These are phyloP conservation scores for Boeremia exigua DNA, from an alignment of 2,329 filamentous ascomycete species.

Conservation along the genomic window DNA sequence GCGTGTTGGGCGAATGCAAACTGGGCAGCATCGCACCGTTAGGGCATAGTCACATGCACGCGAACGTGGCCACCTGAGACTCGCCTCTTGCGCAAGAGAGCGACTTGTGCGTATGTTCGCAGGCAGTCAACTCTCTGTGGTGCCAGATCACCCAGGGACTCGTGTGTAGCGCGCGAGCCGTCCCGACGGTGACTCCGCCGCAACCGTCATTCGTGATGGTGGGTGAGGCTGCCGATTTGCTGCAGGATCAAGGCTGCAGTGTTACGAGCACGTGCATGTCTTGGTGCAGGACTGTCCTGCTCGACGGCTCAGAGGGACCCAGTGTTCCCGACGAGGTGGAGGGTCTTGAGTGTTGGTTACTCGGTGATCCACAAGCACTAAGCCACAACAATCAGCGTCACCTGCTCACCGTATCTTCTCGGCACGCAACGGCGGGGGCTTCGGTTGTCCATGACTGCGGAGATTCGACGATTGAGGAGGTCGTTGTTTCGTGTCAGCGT, in stretches of 20 bases:
- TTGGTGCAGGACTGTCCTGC: conserved; percentile 17
- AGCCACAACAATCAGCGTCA: conserved; percentile 13
- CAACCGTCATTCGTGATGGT: conserved; percentile 14
- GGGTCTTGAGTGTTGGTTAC: not conserved
- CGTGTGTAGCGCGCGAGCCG: conserved; percentile 41
- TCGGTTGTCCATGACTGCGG: conserved; percentile 12
- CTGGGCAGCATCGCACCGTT: conserved; percentile 45
- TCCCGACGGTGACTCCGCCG: conserved; percentile 35
- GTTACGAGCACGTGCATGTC: conserved; percentile 15
- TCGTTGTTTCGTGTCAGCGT: conserved; percentile 8
- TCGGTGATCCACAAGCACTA: conserved; percentile 9
- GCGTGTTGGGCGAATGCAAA: conserved; percentile 49
- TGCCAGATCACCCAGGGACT: conserved; percentile 47
- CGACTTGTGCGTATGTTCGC: conserved; percentile 43
- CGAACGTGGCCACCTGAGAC: conserved; percentile 47
- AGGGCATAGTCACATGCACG: conserved; percentile 47
- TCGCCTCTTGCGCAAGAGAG: conserved; percentile 41
- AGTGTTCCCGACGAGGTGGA: conserved; percentile 1
- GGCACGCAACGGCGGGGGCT: not conserved
- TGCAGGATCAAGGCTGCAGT: conserved; percentile 30
- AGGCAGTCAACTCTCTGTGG: conserved; percentile 38
- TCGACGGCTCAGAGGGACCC: not conserved
- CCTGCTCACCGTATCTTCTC: conserved; percentile 18
- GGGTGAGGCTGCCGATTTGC: conserved; percentile 19
- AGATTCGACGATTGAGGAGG: conserved; percentile 3